Base-by-base conservation (phyloP, 495 filamentous ascomycete genomes). In the Aspergillus haitiensis region DNA sequence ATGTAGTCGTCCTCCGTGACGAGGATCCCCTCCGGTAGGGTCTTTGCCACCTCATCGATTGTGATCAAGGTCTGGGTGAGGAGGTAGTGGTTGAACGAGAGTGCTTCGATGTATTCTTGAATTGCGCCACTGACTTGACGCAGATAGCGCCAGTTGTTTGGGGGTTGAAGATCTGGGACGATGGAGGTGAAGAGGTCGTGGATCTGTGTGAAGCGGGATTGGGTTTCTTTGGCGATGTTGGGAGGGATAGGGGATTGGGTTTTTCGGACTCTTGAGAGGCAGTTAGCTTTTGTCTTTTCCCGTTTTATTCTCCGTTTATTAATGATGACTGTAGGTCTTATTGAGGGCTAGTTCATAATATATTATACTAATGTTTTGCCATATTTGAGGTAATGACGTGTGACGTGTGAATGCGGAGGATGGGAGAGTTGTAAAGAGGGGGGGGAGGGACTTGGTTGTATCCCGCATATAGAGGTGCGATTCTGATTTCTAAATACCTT, bases 91-190 rank as follows among this genome's bases (percentile, higher is more conserved):
- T 87, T 82, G 75, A 98, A 96, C 5, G 84, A 82, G 40, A 92
- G 73, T 2, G 92, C 89, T 75, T 98, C 94, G 63, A 96, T 90
- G 67, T 88, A 93, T 72, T 98, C 94, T 69, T 98, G 95, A 21
- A 94, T 82, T 11, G 90, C 93, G 42, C 81, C 65, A 12, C 85
- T 86, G 51, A 98, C 85, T 16, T 94, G 86, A 10, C 82, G 78
- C 49, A 82, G 81, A 74, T 98, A 98, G 48, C 93, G 88, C 74
- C 88, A 87, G n/a, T 85, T 77, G 65, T 96, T 94, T 65, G 90
- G 81, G 36, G 82, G 83, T 46, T 84, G 78, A n/a, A 95, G 76
- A 44, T 98, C 94, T 3, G 82, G 76, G 31, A 86, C 79, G 52
- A 96, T 82, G 40, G 81, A 70, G 13, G 73, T 70, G 63, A 96